Evolutionary conservation across 139 green algal genomes (phyloP).

Genomic region (Picochlorum costavermella): DNA sequence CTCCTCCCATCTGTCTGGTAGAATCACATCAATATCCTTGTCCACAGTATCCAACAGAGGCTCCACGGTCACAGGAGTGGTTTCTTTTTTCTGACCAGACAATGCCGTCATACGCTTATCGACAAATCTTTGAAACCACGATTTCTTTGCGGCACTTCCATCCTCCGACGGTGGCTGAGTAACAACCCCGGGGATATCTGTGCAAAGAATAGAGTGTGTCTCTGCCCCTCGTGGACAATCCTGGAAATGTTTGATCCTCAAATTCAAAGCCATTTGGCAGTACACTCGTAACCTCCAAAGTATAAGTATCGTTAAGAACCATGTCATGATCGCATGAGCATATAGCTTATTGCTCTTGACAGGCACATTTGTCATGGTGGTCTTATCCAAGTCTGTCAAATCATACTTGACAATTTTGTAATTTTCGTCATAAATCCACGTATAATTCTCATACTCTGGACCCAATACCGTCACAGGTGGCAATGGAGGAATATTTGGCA

Average conservation of each 20-base stretch:
- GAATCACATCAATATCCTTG: not conserved
- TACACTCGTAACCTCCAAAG: not conserved
- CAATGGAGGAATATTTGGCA: conserved; percentile 9
- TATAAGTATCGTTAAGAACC: not conserved
- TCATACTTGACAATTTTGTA: conserved; percentile 5
- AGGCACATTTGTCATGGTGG: conserved; percentile 3
- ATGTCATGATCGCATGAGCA: conserved; percentile 4
- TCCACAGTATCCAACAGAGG: not conserved
- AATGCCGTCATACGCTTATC: not conserved
- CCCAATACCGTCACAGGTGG: not conserved
- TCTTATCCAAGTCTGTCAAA: conserved; percentile 11
- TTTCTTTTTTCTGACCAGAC: not conserved
- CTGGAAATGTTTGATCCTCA: not conserved
- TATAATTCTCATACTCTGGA: not conserved
- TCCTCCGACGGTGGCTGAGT: not conserved
- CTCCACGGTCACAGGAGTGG: not conserved
- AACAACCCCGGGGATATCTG: conserved; percentile 2
- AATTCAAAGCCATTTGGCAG: conserved; percentile 2
- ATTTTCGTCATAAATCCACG: conserved; percentile 4
- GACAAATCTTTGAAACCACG: not conserved
- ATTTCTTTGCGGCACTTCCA: no score
- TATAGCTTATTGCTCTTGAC: not conserved
- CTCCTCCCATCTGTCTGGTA: conserved; percentile 10
- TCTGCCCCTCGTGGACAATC: not conserved
- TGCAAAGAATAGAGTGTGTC: not conserved